phyloP scores from a whole-genome alignment of 164 flowering plant species.

The Aristolochia fimbriata region DNA sequence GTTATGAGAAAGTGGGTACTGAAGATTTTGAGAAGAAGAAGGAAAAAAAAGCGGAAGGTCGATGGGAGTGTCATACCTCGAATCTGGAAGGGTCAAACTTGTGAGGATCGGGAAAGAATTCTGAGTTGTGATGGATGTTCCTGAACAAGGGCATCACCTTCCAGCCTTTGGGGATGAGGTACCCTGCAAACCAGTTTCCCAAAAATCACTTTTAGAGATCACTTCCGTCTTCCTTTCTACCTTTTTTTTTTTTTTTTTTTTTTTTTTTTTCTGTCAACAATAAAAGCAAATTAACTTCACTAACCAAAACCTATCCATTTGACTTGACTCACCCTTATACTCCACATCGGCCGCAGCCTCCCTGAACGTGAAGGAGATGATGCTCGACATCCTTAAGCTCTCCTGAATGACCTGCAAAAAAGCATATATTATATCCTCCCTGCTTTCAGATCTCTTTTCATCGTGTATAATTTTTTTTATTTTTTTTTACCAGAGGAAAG shows the following conservation, averaged over 20 bases:
- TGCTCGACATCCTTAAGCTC: slow-evolving; percentile 82
- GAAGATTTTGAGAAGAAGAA: too few species aligned
- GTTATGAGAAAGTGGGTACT: too few species aligned
- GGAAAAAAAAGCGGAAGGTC: too few species aligned
- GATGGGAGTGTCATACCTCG: slow-evolving; percentile 60
- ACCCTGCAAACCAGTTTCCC: slow-evolving; percentile 39
- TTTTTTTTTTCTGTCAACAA: not conserved
- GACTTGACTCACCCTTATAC: slow-evolving; percentile 50
- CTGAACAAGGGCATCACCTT: slow-evolving; percentile 92
- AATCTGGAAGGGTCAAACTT: slow-evolving; percentile 84
- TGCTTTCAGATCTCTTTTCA: too few species aligned
- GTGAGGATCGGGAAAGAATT: slow-evolving; percentile 55
- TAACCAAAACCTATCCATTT: not conserved
- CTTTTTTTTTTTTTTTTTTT: too few species aligned
- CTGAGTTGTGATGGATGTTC: slow-evolving; percentile 79
- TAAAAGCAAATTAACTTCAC: too few species aligned
- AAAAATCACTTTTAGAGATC: not conserved
- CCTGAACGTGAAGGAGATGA: slow-evolving; percentile 79
- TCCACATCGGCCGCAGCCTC: slow-evolving; percentile 87
- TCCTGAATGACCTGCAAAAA: slow-evolving; percentile 57
- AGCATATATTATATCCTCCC: too few species aligned
- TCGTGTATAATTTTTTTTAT: too few species aligned
- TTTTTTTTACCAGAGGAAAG: too few species aligned
- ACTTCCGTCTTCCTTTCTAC: too few species aligned
- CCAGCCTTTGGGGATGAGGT: slow-evolving; percentile 92